Evolutionary conservation across 805 yeast species (phyloP).

Genomic region (Lipomyces orientalis): DNA sequence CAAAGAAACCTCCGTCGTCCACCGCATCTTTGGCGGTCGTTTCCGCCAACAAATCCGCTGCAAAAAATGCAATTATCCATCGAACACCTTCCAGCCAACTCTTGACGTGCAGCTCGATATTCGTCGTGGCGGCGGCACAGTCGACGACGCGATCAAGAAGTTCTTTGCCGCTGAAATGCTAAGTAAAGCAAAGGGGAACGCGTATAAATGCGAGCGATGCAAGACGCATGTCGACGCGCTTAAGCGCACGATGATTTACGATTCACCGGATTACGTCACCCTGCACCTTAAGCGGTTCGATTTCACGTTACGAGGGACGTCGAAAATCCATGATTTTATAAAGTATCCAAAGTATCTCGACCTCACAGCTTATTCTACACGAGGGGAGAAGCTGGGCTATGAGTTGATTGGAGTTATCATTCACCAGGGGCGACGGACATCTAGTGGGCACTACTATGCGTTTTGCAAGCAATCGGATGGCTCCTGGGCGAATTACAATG

Average conservation of each 20-base stretch:
- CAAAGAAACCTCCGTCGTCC: conserved; percentile 66
- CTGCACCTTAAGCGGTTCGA: conserved; percentile 91
- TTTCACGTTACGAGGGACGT: conserved; percentile 70
- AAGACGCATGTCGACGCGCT: conserved; percentile 74
- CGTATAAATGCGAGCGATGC: conserved; percentile 89
- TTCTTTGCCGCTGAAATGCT: conserved; percentile 84
- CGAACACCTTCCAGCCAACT: conserved; percentile 89
- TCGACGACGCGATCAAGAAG: conserved; percentile 76
- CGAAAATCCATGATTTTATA: conserved; percentile 87
- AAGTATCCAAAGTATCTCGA: conserved; percentile 79
- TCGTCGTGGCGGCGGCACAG: conserved; percentile 53
- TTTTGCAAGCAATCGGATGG: conserved; percentile 92
- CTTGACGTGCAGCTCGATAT: conserved; percentile 89
- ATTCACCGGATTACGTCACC: conserved; percentile 86
- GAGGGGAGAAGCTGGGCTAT: conserved; percentile 52
- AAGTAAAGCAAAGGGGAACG: conserved; percentile 63
- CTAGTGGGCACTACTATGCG: conserved; percentile 91
- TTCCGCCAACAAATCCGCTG: conserved; percentile 86
- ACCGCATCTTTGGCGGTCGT: conserved; percentile 93
- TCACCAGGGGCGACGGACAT: conserved; percentile 91
- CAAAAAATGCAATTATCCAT: conserved; percentile 76
- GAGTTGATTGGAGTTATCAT: conserved; percentile 83
- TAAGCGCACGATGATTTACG: conserved; percentile 72
- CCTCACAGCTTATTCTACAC: conserved; percentile 58
- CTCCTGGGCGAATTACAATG: conserved; percentile 92